Percentiles rank a stretch among this genome's conserved stretches.
These are phyloP conservation scores for Amanita muscaria DNA, from an alignment of 768 basidiomycete species.

Conservation along the genomic window DNA sequence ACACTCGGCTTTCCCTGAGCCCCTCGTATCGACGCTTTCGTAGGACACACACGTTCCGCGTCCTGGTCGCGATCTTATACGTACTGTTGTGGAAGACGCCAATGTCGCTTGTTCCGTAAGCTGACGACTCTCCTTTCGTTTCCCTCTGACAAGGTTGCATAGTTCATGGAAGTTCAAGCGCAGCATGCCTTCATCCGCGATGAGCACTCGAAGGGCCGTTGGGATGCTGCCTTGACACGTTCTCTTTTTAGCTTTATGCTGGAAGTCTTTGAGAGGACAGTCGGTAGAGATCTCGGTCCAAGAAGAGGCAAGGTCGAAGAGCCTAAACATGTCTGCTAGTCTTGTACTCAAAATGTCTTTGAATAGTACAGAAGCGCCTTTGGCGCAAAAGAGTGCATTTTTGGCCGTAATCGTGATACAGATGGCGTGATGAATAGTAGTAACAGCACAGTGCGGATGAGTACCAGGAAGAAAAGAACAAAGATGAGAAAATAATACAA, in stretches of 20 bases:
- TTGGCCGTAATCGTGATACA: slow-evolving; percentile 34
- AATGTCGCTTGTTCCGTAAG: slow-evolving; percentile 62
- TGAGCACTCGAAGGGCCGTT: slow-evolving; percentile 85
- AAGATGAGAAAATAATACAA: slow-evolving; percentile 51
- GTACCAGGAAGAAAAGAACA: slow-evolving; percentile 36
- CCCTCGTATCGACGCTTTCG: background rate
- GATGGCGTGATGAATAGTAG: slow-evolving; percentile 30
- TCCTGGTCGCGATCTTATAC: slow-evolving; percentile 76
- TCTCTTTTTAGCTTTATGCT: slow-evolving; percentile 81
- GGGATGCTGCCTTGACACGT: slow-evolving; percentile 87
- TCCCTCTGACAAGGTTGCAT: background rate
- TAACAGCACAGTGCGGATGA: slow-evolving; percentile 31
- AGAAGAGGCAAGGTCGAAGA: slow-evolving; percentile 33
- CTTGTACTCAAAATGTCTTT: background rate
- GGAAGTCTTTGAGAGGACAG: slow-evolving; percentile 87
- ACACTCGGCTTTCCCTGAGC: background rate
- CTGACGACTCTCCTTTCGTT: slow-evolving; percentile 7
- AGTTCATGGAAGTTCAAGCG: slow-evolving; percentile 95
- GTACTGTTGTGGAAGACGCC: slow-evolving; percentile 75
- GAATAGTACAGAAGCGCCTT: slow-evolving; percentile 8
- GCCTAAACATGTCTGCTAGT: slow-evolving; percentile 73
- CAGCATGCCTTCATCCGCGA: slow-evolving; percentile 97
- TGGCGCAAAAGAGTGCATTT: slow-evolving; percentile 2
- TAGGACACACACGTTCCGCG: slow-evolving; percentile 93
- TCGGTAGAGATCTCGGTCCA: slow-evolving; percentile 79